Conservation (phyloP, 192 early-diverging fungal genomes). For the Coemansia reversa region DNA sequence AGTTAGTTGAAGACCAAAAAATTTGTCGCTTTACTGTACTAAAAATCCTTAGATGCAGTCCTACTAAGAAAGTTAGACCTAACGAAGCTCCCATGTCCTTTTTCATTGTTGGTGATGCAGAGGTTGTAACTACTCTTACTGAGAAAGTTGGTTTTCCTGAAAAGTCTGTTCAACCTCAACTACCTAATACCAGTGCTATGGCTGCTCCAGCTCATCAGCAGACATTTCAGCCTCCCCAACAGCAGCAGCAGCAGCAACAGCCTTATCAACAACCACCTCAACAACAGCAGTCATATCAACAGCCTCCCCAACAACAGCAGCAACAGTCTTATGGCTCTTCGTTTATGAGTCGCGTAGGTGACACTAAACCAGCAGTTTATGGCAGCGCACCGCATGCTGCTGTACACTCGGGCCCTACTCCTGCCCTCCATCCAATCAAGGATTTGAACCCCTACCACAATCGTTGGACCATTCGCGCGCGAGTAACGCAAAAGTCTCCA, state of each 20-base stretch:
- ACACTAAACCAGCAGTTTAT: slow-evolving; percentile 24
- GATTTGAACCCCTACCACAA: slow-evolving; percentile 86
- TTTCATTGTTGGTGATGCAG: slow-evolving; percentile 37
- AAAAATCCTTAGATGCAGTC: slow-evolving; percentile 28
- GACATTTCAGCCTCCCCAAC: not conserved
- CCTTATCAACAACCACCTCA: no score
- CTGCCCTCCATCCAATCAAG: slow-evolving; percentile 58
- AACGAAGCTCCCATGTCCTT: slow-evolving; percentile 31
- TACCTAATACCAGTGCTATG: not conserved
- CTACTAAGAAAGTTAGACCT: slow-evolving; percentile 28
- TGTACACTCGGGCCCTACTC: slow-evolving; percentile 37
- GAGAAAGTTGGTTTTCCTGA: slow-evolving; percentile 28
- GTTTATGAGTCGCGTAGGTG: slow-evolving; percentile 45
- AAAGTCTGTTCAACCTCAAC: slow-evolving; percentile 1
- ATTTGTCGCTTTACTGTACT: slow-evolving; percentile 40
- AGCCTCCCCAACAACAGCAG: slow-evolving; percentile 5
- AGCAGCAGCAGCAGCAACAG: not conserved
- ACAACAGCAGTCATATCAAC: no score
- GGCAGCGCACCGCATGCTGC: slow-evolving; percentile 22
- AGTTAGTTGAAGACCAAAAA: slow-evolving; percentile 28
- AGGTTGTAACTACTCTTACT: slow-evolving; percentile 29
- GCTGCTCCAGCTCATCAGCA: not conserved
- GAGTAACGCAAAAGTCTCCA: slow-evolving; percentile 80
- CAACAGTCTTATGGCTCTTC: slow-evolving; percentile 29
- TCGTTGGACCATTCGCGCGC: slow-evolving; percentile 94